Evolutionary conservation across 1,139 yeast species (phyloP).

Genomic region (Zygosaccharomyces pseudobailii): DNA sequence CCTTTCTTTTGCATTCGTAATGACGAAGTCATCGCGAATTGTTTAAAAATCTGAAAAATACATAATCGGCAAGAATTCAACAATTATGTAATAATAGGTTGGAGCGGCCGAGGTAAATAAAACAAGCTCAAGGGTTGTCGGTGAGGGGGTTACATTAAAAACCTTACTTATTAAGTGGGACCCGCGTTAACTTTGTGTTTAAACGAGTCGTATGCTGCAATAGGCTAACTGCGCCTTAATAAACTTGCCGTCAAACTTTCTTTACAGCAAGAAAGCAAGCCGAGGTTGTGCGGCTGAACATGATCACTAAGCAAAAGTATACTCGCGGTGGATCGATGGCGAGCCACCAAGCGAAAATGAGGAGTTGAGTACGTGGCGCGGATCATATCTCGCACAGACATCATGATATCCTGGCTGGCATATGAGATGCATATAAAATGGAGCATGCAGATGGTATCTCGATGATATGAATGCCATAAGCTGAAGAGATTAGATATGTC

Average conservation of each 20-base stretch:
- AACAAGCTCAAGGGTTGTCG: background rate
- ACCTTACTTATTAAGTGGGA: background rate
- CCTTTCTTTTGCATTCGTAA: background rate
- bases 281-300: background rate
- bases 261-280: slow-evolving; percentile 4
- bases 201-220: background rate
- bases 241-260: background rate
- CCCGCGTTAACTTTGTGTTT: background rate
- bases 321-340: background rate
- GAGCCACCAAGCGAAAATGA: background rate
- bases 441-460: background rate
- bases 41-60: background rate
- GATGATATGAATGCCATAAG: background rate
- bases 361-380: background rate
- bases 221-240: background rate
- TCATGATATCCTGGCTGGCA: no score
- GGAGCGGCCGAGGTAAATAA: background rate
- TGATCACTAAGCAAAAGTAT: background rate
- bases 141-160: background rate
- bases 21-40: background rate
- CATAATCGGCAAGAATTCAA: background rate
- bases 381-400: background rate
- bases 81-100: background rate
- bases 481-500: background rate
- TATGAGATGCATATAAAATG: background rate